Evolutionary conservation across 2,329 filamentous ascomycete species (phyloP).

Genomic region (Ramularia endophylla): DNA sequence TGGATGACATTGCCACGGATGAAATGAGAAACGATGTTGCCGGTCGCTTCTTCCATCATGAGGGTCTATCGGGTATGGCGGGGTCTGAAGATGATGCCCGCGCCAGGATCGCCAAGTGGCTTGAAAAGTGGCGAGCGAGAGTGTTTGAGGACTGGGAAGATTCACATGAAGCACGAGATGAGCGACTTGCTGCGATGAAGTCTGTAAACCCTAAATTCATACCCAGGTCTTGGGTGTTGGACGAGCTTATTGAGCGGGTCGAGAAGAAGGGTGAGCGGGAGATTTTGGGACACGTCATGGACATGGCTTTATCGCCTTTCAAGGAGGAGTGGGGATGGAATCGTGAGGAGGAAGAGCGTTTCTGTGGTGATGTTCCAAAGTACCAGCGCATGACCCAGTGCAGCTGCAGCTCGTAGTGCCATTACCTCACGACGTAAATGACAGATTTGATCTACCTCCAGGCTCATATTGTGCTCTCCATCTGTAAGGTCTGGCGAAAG

Average conservation of each 20-base stretch:
- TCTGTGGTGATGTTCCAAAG: slow-evolving; percentile 78
- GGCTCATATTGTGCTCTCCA: too few relatives aligned
- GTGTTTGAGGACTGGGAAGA: slow-evolving; percentile 70
- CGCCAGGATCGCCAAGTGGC: slow-evolving; percentile 67
- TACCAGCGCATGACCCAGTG: slow-evolving; percentile 80
- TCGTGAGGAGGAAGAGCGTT: slow-evolving; percentile 69
- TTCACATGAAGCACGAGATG: slow-evolving; percentile 49
- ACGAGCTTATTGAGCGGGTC: slow-evolving; percentile 85
- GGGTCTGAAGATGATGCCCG: slow-evolving; percentile 59
- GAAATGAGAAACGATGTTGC: slow-evolving; percentile 60
- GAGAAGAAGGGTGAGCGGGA: slow-evolving; percentile 78
- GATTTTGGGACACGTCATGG: slow-evolving; percentile 70
- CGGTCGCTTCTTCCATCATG: slow-evolving; percentile 70
- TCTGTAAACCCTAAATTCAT: slow-evolving; percentile 88
- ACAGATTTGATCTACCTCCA: too few relatives aligned
- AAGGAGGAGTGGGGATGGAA: slow-evolving; percentile 67
- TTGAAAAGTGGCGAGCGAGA: slow-evolving; percentile 69
- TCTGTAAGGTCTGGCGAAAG: too few relatives aligned
- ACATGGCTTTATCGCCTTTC: slow-evolving; percentile 79
- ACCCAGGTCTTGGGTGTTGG: slow-evolving; percentile 83
- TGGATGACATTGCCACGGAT: slow-evolving; percentile 59
- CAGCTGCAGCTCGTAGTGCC: slow-evolving; percentile 87
- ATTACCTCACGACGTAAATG: too few relatives aligned
- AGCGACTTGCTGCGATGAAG: slow-evolving; percentile 70
- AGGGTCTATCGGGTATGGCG: slow-evolving; percentile 56